A percentile compares a stretch with the other conserved stretches of the same genome.
Conservation (phyloP, 768 basidiomycete genomes). For the Phlegmacium glaucopus region DNA sequence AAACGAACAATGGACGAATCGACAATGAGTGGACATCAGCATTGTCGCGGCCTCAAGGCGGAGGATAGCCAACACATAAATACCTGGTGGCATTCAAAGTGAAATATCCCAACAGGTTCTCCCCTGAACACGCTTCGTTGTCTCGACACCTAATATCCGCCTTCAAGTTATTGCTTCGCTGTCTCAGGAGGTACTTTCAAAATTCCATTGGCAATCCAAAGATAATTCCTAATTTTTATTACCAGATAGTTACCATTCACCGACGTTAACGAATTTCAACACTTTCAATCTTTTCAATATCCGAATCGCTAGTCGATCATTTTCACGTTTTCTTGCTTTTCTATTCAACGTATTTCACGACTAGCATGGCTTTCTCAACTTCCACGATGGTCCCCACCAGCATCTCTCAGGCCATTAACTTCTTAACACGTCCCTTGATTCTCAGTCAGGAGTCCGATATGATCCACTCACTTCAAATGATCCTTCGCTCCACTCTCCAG, state of each 20-base stretch:
- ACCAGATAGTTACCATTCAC: slow-evolving; percentile 1
- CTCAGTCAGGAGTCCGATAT: slow-evolving; percentile 19
- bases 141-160: slow-evolving; percentile 5
- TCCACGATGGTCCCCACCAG: slow-evolving; percentile 14
- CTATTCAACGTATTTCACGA: slow-evolving; percentile 8
- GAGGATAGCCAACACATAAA: slow-evolving; percentile 9
- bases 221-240: neutral
- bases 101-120: slow-evolving; percentile 16
- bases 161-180: slow-evolving; percentile 1
- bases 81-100: slow-evolving; percentile 1
- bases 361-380: slow-evolving; percentile 10
- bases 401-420: slow-evolving; percentile 30
- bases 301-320: slow-evolving; percentile 19
- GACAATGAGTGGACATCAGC: slow-evolving; percentile 9
- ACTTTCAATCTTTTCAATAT: slow-evolving; percentile 1
- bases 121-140: slow-evolving; percentile 15
- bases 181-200: slow-evolving; percentile 8
- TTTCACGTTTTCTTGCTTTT: slow-evolving; percentile 7
- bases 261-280: neutral
- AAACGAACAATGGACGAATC: neutral
- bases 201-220: neutral
- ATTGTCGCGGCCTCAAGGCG: neutral
- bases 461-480: slow-evolving; percentile 22
- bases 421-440: slow-evolving; percentile 35
- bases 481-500: slow-evolving; percentile 30